Evolutionary conservation across 805 yeast species (phyloP).

Genomic region (Barnettozyma californica): DNA sequence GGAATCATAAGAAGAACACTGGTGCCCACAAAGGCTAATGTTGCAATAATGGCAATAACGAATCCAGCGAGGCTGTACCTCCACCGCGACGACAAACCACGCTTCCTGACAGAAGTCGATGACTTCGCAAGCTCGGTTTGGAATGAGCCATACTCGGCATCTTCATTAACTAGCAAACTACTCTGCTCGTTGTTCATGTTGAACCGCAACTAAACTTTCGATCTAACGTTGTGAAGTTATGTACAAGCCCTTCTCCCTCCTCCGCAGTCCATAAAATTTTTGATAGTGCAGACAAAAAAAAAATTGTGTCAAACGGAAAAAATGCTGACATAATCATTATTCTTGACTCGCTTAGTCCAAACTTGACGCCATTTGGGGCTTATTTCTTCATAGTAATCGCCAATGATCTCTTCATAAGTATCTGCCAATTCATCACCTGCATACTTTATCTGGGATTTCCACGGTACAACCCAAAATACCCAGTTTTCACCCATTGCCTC

Average conservation of each 20-base stretch:
- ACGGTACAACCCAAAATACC: constrained; percentile 28
- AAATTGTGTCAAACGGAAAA: constrained; percentile 2
- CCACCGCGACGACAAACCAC: background rate
- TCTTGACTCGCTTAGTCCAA: constrained; percentile 22
- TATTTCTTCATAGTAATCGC: constrained; percentile 25
- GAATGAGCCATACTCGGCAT: background rate
- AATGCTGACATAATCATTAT: constrained; percentile 22
- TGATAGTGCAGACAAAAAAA: background rate
- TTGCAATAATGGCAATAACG: background rate
- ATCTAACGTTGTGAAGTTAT: background rate
- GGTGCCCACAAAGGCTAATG: constrained; percentile 1
- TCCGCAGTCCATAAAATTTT: no score
- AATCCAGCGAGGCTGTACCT: background rate
- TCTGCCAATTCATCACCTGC: constrained; percentile 2
- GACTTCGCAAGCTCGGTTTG: background rate
- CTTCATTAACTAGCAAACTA: background rate
- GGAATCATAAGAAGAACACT: constrained; percentile 12
- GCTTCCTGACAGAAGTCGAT: background rate
- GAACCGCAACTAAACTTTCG: background rate
- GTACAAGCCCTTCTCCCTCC: no score
- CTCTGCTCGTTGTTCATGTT: constrained; percentile 1
- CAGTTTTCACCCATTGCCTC: constrained; percentile 27
- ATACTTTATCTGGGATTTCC: constrained; percentile 13
- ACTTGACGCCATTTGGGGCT: constrained; percentile 21
- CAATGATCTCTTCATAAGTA: constrained; percentile 17